Evolutionary conservation across 345 rosid genomes (phyloP), one percentile per base, ranked within the genome.

Genomic region (Camelina sativa): DNA sequence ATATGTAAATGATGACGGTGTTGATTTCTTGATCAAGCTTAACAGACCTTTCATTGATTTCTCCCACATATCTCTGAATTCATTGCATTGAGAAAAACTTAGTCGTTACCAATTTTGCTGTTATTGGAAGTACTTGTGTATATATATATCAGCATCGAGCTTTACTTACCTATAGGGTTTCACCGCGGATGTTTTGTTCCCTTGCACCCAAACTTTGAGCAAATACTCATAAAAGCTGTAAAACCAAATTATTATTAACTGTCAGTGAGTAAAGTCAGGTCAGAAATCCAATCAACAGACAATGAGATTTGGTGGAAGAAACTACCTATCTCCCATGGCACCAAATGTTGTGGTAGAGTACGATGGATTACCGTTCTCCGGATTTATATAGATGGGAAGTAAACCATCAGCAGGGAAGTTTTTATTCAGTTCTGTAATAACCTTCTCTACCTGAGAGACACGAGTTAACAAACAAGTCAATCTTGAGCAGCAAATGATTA

Each of bases 311-410:
- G 8, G 58, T 40, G 43, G 53, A 75, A 20, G n/a, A 59, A 70
- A 3, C 2, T 82, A 96, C 99, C 99, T 92, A 76, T 96, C 99
- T 71, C 99, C 98, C 99, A 92, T 96, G 67, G 99, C 98, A 80
- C 99, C 99, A 79, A 92, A 96, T 65, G 99, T 96, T 58, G 91
- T 88, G 43, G 90, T 81, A 1, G 98, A 80, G 82, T 82, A 81
- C 4, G 99, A 78, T 57, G 89, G 75, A 16, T 75, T 71, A 51
- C 82, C 97, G 30, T 77, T 86, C 1, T 85, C 73, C 35, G 96
- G 96, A 83, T 76, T 81, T 67, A 96, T 83, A 79, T 90, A 96
- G 40, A 92, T 96, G 70, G 98, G 98, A 60, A 92, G 96, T 76
- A 96, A 84, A 76, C 98, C 99, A 80, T 96, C 96, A 30, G 76